A percentile compares a stretch with the other conserved stretches of the same genome.
phyloP scores from a whole-genome alignment of 371 early-diverging fungal genomes.

The Dentiscutata heterogama region DNA sequence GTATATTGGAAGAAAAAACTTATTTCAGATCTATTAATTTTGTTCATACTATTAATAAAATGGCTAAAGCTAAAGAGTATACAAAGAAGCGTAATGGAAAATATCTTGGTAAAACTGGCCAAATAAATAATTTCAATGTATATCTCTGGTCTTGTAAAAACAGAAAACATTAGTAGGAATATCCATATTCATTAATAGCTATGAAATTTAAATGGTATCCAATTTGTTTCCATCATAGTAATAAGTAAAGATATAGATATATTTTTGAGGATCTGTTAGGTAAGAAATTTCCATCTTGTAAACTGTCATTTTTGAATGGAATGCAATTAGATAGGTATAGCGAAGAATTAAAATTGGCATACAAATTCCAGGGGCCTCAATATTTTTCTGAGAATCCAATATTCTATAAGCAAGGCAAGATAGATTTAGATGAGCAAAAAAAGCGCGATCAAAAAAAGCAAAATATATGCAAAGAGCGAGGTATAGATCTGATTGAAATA shows the following conservation, averaged over 20 bases:
- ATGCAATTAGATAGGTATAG: conserved; percentile 28
- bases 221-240: conserved; percentile 32
- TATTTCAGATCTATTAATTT: conserved; percentile 30
- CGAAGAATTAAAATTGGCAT: conserved; percentile 29
- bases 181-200: not conserved
- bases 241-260: no score
- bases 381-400: no score
- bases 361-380: no score
- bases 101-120: conserved; percentile 33
- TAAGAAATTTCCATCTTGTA: no score
- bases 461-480: no score
- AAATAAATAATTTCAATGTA: conserved; percentile 36
- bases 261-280: no score
- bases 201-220: conserved; percentile 33
- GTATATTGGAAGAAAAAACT: conserved; percentile 35
- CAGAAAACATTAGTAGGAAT: conserved; percentile 10
- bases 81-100: conserved; percentile 30
- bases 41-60: conserved; percentile 7
- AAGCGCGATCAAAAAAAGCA: no score
- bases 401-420: no score
- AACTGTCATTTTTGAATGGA: no score
- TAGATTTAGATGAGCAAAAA: no score
- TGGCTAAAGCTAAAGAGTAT: conserved; percentile 28
- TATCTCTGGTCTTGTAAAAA: conserved; percentile 39
- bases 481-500: no score